Percentiles rank a stretch among this genome's conserved stretches.
phyloP scores from a whole-genome alignment of 805 yeast species.

The Wickerhamiella australiensis region DNA sequence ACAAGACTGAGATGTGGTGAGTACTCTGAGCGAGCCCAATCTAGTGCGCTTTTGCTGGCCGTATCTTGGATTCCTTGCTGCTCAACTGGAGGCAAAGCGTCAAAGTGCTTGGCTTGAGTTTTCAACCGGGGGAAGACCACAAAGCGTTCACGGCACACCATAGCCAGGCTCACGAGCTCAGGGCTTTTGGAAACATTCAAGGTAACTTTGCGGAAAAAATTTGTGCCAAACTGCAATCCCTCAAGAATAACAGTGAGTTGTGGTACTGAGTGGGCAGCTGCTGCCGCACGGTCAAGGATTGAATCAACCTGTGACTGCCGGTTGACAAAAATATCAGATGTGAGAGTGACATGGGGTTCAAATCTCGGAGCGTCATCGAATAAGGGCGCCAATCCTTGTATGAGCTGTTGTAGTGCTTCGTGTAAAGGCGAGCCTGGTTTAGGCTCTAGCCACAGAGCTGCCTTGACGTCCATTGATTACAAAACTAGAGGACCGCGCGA shows the following conservation, averaged over 20 bases:
- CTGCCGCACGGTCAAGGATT: conserved; percentile 45
- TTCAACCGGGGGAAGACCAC: conserved; percentile 24
- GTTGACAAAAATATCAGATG: conserved; percentile 44
- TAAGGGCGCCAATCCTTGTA: conserved; percentile 54
- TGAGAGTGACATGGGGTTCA: conserved; percentile 68
- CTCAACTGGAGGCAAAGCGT: conserved; percentile 24
- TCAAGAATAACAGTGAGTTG: conserved; percentile 33
- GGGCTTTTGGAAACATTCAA: conserved; percentile 37
- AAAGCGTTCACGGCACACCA: conserved; percentile 29
- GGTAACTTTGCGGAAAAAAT: conserved; percentile 42
- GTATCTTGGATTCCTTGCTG: conserved; percentile 23
- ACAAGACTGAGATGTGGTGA: conserved; percentile 65
- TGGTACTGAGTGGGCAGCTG: conserved; percentile 40
- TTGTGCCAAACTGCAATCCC: conserved; percentile 37
- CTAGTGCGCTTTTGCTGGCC: conserved; percentile 36
- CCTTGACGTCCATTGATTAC: conserved; percentile 10
- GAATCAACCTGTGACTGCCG: conserved; percentile 46
- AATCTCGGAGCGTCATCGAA: conserved; percentile 59
- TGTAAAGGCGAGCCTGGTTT: conserved; percentile 39
- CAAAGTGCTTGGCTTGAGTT: conserved; percentile 18
- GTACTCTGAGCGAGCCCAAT: conserved; percentile 47
- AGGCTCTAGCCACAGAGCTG: conserved; percentile 67
- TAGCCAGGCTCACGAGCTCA: conserved; percentile 40
- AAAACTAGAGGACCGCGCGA: neutral
- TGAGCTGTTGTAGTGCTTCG: conserved; percentile 47